Percentiles rank a stretch among this genome's conserved stretches.
Conservation (phyloP, 768 basidiomycete species). For the Clitopilus hobsonii region DNA sequence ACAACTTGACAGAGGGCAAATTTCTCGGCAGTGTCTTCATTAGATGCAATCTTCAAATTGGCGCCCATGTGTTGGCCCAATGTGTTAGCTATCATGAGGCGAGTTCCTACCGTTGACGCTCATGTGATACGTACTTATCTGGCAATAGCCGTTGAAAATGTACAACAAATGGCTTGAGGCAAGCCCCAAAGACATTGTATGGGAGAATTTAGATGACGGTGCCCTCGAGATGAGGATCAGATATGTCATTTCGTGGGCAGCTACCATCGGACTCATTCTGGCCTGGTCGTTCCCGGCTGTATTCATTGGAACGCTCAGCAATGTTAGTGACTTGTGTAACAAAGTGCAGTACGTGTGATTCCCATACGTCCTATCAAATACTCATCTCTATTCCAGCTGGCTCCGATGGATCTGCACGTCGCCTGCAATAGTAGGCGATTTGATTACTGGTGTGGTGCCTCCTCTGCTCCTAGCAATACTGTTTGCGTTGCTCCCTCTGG, state of each 20-base stretch:
- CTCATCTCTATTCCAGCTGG: conserved; percentile 33
- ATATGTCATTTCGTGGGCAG: conserved; percentile 48
- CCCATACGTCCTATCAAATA: not conserved
- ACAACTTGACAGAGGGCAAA: conserved; percentile 33
- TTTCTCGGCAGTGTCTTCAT: conserved; percentile 58
- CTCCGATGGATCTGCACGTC: conserved; percentile 52
- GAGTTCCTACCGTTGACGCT: conserved; percentile 1
- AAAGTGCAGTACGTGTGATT: conserved; percentile 33
- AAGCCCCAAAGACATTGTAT: conserved; percentile 51
- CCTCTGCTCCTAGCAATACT: conserved; percentile 58
- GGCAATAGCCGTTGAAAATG: conserved; percentile 49
- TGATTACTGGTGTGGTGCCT: conserved; percentile 65
- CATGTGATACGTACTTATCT: no score
- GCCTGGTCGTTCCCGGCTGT: conserved; percentile 63
- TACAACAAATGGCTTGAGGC: conserved; percentile 57
- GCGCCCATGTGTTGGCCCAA: conserved; percentile 67
- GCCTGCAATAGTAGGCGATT: conserved; percentile 35
- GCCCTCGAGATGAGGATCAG: conserved; percentile 50
- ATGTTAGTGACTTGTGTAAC: conserved; percentile 46
- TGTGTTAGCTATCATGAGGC: conserved; percentile 51
- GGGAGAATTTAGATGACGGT: conserved; percentile 50
- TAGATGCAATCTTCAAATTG: conserved; percentile 67
- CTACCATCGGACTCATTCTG: conserved; percentile 55
- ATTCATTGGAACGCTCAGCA: conserved; percentile 63
- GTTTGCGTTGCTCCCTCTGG: conserved; percentile 55